A percentile compares a stretch with the other conserved stretches of the same genome.
phyloP scores from a whole-genome alignment of 768 basidiomycete species.

The Tylopilus subfusipes region DNA sequence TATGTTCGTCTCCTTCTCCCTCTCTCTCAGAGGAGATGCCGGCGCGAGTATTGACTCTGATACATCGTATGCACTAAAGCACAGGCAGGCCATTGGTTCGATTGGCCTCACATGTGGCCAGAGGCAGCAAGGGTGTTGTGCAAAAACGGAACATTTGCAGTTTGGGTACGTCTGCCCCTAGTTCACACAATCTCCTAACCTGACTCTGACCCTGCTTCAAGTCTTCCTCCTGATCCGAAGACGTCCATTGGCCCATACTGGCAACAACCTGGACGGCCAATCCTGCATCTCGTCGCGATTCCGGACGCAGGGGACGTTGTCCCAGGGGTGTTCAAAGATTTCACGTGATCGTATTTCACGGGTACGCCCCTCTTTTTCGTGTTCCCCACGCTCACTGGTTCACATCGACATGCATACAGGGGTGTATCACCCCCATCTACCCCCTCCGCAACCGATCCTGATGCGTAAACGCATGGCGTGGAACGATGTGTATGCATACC shows the following conservation, averaged over 20 bases:
- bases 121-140: constrained; percentile 59
- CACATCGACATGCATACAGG: no score
- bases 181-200: no score
- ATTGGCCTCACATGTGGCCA: constrained; percentile 68
- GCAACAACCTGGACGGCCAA: constrained; percentile 75
- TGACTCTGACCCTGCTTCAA: constrained; percentile 47
- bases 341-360: constrained; percentile 56
- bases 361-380: constrained; percentile 41
- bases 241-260: constrained; percentile 70
- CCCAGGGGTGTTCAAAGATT: constrained; percentile 35
- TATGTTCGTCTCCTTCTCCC: no score
- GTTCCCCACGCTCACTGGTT: no score
- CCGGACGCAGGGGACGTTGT: constrained; percentile 45
- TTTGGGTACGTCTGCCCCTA: constrained; percentile 70
- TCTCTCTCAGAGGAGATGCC: no score
- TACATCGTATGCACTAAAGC: constrained; percentile 47
- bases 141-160: constrained; percentile 60
- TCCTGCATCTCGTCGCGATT: constrained; percentile 71
- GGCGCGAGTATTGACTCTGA: no score
- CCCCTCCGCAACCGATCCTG: constrained; percentile 41
- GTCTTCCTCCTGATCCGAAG: constrained; percentile 51
- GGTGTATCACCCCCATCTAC: constrained; percentile 37
- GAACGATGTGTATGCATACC: constrained; percentile 62
- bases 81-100: constrained; percentile 83
- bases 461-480: constrained; percentile 62